Percentiles rank a stretch among this genome's conserved stretches.
Evolutionary conservation across 345 rosid genomes (phyloP).

Genomic region (Dipteronia dyeriana): DNA sequence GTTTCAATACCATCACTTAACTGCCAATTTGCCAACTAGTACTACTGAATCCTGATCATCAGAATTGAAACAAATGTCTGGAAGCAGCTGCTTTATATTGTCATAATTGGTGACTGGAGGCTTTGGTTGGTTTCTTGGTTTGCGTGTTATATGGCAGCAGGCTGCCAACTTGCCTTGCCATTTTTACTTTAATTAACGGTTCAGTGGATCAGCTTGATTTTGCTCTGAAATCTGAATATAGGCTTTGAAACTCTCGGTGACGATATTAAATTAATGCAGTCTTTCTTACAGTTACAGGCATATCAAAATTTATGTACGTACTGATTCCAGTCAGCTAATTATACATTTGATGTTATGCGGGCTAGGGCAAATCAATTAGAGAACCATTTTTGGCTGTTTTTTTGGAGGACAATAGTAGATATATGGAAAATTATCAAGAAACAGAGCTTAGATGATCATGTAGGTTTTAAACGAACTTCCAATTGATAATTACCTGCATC

Average conservation of each 20-base stretch:
- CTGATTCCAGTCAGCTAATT: neutral
- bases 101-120: neutral
- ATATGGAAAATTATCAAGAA: neutral
- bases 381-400: neutral
- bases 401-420: neutral
- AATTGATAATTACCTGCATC: neutral
- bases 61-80: neutral
- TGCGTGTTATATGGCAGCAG: neutral
- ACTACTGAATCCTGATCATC: too few relatives aligned
- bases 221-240: neutral
- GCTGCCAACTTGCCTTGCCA: slow-evolving; percentile 7
- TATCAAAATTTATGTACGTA: too few relatives aligned
- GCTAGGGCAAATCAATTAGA: neutral
- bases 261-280: too few relatives aligned
- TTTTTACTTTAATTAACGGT: neutral
- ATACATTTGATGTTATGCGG: neutral
- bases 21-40: neutral
- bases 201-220: neutral
- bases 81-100: neutral
- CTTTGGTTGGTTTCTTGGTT: neutral
- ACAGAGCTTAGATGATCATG: neutral
- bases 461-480: neutral
- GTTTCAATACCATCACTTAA: too few relatives aligned
- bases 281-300: too few relatives aligned
- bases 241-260: too few relatives aligned